Base-by-base conservation (phyloP, 1,284 basidiomycete species). In the Cutaneotrichosporon sp. region DNA sequence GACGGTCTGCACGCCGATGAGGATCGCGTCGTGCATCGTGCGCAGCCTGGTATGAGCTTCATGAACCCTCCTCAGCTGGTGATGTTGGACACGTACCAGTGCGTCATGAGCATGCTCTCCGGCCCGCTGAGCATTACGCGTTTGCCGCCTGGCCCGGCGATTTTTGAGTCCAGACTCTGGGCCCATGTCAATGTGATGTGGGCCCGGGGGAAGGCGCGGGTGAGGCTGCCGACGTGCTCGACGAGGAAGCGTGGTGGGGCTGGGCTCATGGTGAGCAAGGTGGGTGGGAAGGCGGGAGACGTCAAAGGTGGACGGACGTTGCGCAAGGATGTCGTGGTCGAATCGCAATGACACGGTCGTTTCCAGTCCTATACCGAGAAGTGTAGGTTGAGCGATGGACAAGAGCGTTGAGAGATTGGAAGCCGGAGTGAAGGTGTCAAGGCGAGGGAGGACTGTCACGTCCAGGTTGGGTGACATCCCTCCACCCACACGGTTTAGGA, bases 41-140 rank as follows among this genome's bases (percentile, higher is more conserved):
- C 92, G 84, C 85, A 93, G 86, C 88, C 90, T 92, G 68, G 13
- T 22, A 26, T 64, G 51, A 61, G 61, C 42, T 18, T 2, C 22
- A 10, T 4, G 16, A 6, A 34, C 16, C 30, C 7, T 26, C 1
- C 8, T 21, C 26, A 13, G 40, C 30, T 21, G 22, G 11, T 31
- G 30, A 49, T 5, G 2, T 0, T 71, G 26, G 3, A 26, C 26
- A 26, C 82, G 55, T 47, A 93, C 92, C 89, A 90, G 79, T 98
- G 96, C 14, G 96, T 98, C 90, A 99, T 93, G 53, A 87, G 73
- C 89, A 96, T 90, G 77, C 91, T 95, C 74, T 97, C 91, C 42
- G 84, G 81, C 1, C 95, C 90, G 70, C 91, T 95, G 59, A 99
- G 83, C 21, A 86, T 85, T 40, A 99, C 85, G 79, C 94, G 92